These are phyloP conservation scores for Wickerhamomyces bisporus DNA, from an alignment of 805 yeast species.

Conservation along the genomic window DNA sequence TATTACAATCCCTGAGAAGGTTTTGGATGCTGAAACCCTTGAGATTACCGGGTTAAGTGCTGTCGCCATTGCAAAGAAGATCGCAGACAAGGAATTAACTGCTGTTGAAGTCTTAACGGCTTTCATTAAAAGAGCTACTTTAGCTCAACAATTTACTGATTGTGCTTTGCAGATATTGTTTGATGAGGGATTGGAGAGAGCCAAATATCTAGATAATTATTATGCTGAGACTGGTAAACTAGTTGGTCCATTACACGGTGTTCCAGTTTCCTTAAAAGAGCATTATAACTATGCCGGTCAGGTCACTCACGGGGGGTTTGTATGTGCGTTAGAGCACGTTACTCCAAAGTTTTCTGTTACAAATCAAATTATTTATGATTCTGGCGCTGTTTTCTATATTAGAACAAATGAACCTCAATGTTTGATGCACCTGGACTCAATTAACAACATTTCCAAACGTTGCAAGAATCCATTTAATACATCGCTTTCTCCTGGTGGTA, in stretches of 20 bases:
- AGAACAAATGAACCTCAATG: conserved; percentile 66
- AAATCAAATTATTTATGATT: conserved; percentile 29
- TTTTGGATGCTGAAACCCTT: conserved; percentile 14
- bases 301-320: conserved; percentile 55
- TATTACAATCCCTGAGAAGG: conserved; percentile 16
- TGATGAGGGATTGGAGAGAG: conserved; percentile 53
- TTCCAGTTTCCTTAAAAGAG: conserved; percentile 64
- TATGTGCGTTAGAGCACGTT: conserved; percentile 26
- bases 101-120: conserved; percentile 8
- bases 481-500: conserved; percentile 60
- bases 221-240: conserved; percentile 40
- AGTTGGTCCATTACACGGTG: conserved; percentile 63
- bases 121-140: conserved; percentile 40
- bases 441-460: conserved; percentile 52
- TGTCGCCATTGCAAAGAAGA: conserved; percentile 8
- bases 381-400: conserved; percentile 50
- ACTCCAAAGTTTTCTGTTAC: conserved; percentile 39
- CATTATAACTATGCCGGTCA: conserved; percentile 49
- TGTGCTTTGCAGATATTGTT: conserved; percentile 57
- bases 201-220: conserved; percentile 51
- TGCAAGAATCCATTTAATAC: conserved; percentile 55
- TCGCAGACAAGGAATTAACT: conserved; percentile 4
- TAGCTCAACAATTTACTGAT: conserved; percentile 58
- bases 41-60: conserved; percentile 14
- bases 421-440: conserved; percentile 62